Conservation (phyloP, 768 basidiomycete species). For the Mycena vitilis region DNA sequence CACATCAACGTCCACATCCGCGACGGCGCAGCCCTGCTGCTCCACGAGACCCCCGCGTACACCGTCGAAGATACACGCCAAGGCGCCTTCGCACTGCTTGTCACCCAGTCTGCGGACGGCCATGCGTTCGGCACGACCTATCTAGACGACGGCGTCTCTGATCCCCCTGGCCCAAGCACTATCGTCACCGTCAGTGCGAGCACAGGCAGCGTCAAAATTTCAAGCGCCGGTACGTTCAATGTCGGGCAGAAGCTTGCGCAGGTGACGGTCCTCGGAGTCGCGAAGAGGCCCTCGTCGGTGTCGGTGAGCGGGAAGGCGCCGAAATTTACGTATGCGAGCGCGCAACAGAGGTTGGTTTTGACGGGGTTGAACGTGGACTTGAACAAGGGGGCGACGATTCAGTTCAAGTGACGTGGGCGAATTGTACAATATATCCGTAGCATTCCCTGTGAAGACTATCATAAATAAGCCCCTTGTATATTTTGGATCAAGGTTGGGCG, state of each 20-base stretch:
- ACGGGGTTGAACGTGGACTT: conserved; percentile 53
- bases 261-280: conserved; percentile 70
- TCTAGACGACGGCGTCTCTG: conserved; percentile 76
- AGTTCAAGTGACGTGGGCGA: conserved; percentile 43
- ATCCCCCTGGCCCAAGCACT: conserved; percentile 66
- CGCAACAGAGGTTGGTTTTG: conserved; percentile 56
- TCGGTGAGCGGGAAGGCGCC: conserved; percentile 50
- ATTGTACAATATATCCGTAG: neutral
- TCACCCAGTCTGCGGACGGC: conserved; percentile 61
- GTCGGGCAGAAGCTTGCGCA: conserved; percentile 60
- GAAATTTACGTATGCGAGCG: conserved; percentile 53
- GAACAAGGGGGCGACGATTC: conserved; percentile 50
- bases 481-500: no score
- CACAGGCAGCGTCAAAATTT: conserved; percentile 51
- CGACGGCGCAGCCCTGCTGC: conserved; percentile 72
- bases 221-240: conserved; percentile 52
- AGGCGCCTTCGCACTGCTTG: conserved; percentile 71
- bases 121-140: conserved; percentile 70
- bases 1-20: conserved; percentile 84
- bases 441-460: no score
- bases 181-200: conserved; percentile 58
- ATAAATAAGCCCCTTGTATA: no score
- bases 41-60: conserved; percentile 72
- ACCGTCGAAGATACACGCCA: conserved; percentile 75
- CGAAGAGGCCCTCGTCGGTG: conserved; percentile 52